Conservation (phyloP, 2,329 filamentous ascomycete genomes). For the Penicillium sp. region DNA sequence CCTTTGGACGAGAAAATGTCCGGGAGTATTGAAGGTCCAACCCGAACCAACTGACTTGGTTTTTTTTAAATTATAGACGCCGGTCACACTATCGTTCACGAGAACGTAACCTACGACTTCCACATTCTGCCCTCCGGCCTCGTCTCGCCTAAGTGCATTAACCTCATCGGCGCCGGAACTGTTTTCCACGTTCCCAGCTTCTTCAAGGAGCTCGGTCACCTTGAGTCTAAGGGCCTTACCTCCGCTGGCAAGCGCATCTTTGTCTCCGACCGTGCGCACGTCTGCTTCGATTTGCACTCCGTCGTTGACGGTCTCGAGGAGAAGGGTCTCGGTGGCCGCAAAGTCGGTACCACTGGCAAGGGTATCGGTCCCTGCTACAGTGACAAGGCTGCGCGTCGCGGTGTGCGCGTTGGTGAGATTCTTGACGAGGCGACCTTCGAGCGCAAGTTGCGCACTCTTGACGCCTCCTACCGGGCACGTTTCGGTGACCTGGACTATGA, state of each 20-base stretch:
- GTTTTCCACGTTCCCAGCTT: conserved; percentile 50
- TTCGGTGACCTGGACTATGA: conserved; percentile 62
- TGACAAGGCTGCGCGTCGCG: conserved; percentile 61
- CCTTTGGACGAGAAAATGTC: not conserved
- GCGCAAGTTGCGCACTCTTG: conserved; percentile 53
- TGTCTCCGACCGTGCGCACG: conserved; percentile 48
- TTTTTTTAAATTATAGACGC: conserved; percentile 32
- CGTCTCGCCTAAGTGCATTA: conserved; percentile 46
- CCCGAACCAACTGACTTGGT: conserved; percentile 10
- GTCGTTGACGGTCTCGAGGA: conserved; percentile 50
- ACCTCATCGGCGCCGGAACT: conserved; percentile 49
- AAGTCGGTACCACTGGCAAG: conserved; percentile 52
- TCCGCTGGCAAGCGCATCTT: conserved; percentile 44
- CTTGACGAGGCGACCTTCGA: conserved; percentile 59
- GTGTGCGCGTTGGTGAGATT: conserved; percentile 60
- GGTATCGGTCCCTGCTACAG: conserved; percentile 61
- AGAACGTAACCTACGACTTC: conserved; percentile 49
- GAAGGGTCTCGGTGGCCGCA: conserved; percentile 44
- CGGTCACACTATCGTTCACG: conserved; percentile 50
- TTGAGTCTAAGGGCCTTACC: conserved; percentile 46
- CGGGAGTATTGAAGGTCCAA: not conserved
- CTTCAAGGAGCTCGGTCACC: conserved; percentile 47
- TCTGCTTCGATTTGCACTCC: conserved; percentile 47
- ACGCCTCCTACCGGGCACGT: conserved; percentile 54
- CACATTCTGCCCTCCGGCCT: conserved; percentile 50